Conservation (phyloP, 2,329 filamentous ascomycete species). For the Aspergillus sp. region DNA sequence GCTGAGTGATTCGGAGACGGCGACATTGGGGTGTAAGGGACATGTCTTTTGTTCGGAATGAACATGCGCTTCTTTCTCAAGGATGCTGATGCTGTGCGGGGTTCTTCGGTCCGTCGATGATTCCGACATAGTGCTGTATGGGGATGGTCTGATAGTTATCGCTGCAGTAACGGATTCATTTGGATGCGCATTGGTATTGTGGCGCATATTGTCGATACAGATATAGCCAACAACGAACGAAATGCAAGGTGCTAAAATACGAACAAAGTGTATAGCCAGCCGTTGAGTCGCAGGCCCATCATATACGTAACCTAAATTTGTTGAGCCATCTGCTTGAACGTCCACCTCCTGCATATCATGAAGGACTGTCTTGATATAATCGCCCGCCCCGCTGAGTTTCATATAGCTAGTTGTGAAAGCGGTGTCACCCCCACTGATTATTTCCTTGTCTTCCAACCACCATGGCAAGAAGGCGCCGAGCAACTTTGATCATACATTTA, state of each 20-base stretch:
- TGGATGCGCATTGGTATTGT: not conserved
- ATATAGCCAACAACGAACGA: no score
- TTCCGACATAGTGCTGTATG: not conserved
- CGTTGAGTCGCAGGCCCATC: not conserved
- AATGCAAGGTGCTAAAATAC: no score
- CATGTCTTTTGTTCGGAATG: not conserved
- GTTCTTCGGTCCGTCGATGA: not conserved
- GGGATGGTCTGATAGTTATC: not conserved
- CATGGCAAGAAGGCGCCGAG: no score
- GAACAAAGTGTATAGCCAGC: not conserved
- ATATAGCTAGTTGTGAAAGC: no score
- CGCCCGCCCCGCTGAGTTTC: conserved; percentile 20
- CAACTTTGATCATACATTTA: no score
- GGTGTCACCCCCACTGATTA: no score
- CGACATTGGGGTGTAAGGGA: not conserved
- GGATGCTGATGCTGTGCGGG: not conserved
- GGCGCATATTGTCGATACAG: not conserved
- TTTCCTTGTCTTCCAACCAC: no score
- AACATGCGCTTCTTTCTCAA: not conserved
- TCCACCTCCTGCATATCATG: conserved; percentile 21
- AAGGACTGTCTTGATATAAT: conserved; percentile 25
- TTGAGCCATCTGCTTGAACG: conserved; percentile 12
- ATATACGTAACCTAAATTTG: conserved; percentile 10
- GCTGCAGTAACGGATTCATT: no score
- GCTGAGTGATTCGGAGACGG: not conserved